These are phyloP conservation scores for Casuarina equisetifolia DNA, from an alignment of 306 rosid genomes.

Conservation along the genomic window DNA sequence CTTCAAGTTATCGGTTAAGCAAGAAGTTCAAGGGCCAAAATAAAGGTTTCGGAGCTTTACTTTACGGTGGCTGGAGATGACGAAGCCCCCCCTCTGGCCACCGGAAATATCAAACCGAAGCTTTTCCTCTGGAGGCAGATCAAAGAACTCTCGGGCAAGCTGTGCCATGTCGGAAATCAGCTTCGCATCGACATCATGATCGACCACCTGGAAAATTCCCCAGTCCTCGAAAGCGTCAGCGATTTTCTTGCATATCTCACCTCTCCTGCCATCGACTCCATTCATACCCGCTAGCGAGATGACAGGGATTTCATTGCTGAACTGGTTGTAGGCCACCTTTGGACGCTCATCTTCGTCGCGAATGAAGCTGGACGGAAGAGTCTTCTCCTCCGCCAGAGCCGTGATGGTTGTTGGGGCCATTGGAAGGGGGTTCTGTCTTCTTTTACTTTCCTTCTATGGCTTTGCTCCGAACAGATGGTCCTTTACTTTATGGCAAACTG, in stretches of 20 bases:
- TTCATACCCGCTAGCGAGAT: constrained; percentile 80
- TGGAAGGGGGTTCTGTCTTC: too few species aligned
- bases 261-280: constrained; percentile 43
- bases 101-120: constrained; percentile 88
- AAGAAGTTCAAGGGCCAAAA: not conserved
- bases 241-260: constrained; percentile 50
- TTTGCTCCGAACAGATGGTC: too few species aligned
- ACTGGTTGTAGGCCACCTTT: constrained; percentile 65
- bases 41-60: constrained; percentile 28
- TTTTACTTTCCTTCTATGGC: too few species aligned
- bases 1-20: too few species aligned
- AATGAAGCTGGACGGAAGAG: constrained; percentile 53
- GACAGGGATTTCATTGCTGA: constrained; percentile 74
- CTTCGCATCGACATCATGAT: constrained; percentile 61
- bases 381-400: constrained; percentile 48
- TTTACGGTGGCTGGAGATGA: constrained; percentile 87
- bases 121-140: constrained; percentile 74
- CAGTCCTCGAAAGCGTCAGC: constrained; percentile 84
- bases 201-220: constrained; percentile 85
- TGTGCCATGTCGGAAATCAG: constrained; percentile 64
- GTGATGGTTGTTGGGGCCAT: constrained; percentile 63
- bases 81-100: constrained; percentile 89
- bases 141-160: constrained; percentile 65
- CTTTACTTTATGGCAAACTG: too few species aligned
- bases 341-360: constrained; percentile 91